Conservation (phyloP, 2,329 filamentous ascomycete species). For the Penicillium sp. region DNA sequence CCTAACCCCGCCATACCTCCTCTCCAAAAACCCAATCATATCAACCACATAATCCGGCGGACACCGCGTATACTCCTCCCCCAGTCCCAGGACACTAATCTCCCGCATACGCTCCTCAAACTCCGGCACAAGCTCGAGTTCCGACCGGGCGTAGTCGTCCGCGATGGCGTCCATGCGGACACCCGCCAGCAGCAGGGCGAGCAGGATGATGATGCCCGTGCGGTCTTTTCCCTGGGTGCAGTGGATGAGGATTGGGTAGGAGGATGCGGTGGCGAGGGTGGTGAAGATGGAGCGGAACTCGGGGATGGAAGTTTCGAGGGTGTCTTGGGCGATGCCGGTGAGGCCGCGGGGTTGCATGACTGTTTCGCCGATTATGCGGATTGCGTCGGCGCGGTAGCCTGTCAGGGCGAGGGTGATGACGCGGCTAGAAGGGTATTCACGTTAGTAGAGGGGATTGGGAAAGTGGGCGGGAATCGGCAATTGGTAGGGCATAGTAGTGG, state of each 20-base stretch:
- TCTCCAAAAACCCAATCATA: conserved; percentile 60
- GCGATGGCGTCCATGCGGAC: conserved; percentile 63
- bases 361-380: conserved; percentile 67
- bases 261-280: conserved; percentile 55
- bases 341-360: conserved; percentile 74
- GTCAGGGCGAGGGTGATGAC: conserved; percentile 64
- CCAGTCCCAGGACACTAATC: conserved; percentile 69
- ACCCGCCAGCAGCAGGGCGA: conserved; percentile 65
- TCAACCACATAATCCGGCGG: conserved; percentile 63
- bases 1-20: conserved; percentile 66
- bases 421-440: conserved; percentile 45
- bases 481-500: not conserved
- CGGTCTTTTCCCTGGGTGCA: conserved; percentile 91
- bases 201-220: conserved; percentile 69
- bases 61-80: conserved; percentile 71
- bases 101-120: conserved; percentile 66
- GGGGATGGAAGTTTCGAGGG: conserved; percentile 65
- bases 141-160: conserved; percentile 71
- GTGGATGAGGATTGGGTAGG: conserved; percentile 71
- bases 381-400: conserved; percentile 69
- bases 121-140: conserved; percentile 61
- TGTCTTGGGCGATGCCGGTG: conserved; percentile 68
- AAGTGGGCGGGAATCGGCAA: not conserved
- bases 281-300: conserved; percentile 71
- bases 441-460: not conserved